Percentiles rank a stretch among this genome's conserved stretches.
Conservation (phyloP, 768 basidiomycete genomes). For the Russula abietina region DNA sequence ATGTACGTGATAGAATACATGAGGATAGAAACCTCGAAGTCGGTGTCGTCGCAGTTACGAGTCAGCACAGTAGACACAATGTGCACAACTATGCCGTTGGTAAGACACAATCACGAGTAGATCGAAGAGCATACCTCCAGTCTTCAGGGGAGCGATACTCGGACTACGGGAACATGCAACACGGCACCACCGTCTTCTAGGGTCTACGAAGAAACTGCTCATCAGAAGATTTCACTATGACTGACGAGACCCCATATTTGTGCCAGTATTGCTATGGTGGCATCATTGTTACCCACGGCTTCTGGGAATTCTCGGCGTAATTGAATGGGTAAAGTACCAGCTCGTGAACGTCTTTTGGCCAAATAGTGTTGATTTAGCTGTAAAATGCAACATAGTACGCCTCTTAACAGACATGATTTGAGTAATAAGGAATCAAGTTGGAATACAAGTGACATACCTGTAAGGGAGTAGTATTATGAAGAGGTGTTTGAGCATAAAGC, state of each 20-base stretch:
- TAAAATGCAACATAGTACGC: conserved; percentile 75
- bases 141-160: conserved; percentile 78
- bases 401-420: conserved; percentile 37
- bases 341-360: conserved; percentile 77
- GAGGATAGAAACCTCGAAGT: conserved; percentile 66
- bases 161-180: conserved; percentile 82
- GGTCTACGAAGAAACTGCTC: conserved; percentile 42
- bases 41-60: conserved; percentile 56
- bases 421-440: conserved; percentile 12
- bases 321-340: conserved; percentile 82
- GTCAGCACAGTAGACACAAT: conserved; percentile 74
- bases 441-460: conserved; percentile 38
- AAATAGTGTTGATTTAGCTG: conserved; percentile 85
- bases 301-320: conserved; percentile 64
- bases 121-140: conserved; percentile 52
- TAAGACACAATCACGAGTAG: neutral
- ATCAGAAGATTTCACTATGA: conserved; percentile 2
- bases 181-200: conserved; percentile 71
- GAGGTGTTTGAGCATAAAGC: neutral
- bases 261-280: conserved; percentile 62
- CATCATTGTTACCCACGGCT: conserved; percentile 54
- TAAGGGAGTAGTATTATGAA: conserved; percentile 64
- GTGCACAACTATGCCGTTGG: conserved; percentile 53
- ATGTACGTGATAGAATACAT: conserved; percentile 83
- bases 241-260: conserved; percentile 40